phyloP scores from a whole-genome alignment of 2,329 filamentous ascomycete genomes.

The Paramyrothecium sp. region DNA sequence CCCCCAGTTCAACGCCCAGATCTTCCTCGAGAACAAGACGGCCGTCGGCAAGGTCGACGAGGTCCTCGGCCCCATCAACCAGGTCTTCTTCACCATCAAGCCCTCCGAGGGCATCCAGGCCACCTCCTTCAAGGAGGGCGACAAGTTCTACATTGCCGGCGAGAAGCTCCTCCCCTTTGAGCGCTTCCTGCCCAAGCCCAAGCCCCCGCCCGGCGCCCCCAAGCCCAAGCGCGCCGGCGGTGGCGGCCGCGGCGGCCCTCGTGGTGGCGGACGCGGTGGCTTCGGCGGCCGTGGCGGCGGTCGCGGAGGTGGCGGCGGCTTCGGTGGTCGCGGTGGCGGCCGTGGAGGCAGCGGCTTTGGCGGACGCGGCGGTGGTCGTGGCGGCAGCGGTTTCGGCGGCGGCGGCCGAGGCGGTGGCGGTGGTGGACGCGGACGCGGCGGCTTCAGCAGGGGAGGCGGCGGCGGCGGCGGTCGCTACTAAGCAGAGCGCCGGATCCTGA shows the following conservation, averaged over 20 bases:
- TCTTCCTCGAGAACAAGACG: conserved; percentile 99
- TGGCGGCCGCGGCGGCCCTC: conserved; percentile 39
- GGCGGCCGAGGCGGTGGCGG: conserved; percentile 27
- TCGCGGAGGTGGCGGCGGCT: conserved; percentile 29
- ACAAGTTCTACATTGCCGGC: conserved; percentile 94
- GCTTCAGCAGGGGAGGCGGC: conserved; percentile 17
- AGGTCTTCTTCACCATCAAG: conserved; percentile 98
- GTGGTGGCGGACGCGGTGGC: conserved; percentile 29
- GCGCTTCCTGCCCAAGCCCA: conserved; percentile 94
- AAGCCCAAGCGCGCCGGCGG: conserved; percentile 61
- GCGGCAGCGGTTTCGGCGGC: conserved; percentile 30
- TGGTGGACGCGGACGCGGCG: conserved; percentile 9
- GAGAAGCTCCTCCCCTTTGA: conserved; percentile 95
- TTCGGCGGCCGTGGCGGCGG: conserved; percentile 31
- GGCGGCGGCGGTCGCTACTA: conserved; percentile 9
- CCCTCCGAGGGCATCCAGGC: conserved; percentile 95
- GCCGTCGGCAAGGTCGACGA: conserved; percentile 96
- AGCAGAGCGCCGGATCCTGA: background rate
- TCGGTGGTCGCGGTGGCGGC: conserved; percentile 37
- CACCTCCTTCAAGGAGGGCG: conserved; percentile 88
- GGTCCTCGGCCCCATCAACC: conserved; percentile 94
- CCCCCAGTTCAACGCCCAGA: conserved; percentile 97
- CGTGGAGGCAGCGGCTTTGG: conserved; percentile 37
- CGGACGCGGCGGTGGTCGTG: conserved; percentile 35
- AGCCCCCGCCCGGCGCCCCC: conserved; percentile 64